phyloP scores from a whole-genome alignment of 176 grass and related monocot species.

The Zea luxurians region DNA sequence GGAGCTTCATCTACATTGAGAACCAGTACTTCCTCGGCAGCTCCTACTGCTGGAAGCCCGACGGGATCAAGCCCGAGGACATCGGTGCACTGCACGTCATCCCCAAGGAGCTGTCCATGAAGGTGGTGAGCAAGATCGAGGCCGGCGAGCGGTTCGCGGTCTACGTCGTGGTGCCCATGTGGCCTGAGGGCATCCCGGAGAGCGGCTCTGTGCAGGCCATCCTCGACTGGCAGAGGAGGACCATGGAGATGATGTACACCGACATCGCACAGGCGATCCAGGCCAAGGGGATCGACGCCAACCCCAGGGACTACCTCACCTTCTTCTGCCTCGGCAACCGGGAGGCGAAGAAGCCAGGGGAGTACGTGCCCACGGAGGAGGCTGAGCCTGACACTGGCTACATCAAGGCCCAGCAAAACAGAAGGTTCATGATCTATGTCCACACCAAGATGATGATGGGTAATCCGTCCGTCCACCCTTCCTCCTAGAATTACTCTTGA shows the following conservation, averaged over 20 bases:
- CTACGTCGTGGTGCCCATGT: conserved; percentile 92
- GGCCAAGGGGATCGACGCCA: conserved; percentile 65
- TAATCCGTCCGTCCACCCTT: neutral
- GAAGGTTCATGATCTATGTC: conserved; percentile 98
- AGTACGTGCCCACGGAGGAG: conserved; percentile 63
- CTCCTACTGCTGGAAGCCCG: conserved; percentile 66
- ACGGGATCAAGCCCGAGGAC: conserved; percentile 63
- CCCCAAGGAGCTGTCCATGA: conserved; percentile 90
- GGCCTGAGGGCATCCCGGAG: conserved; percentile 89
- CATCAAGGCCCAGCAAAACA: conserved; percentile 65
- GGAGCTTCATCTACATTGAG: conserved; percentile 81
- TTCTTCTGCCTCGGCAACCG: conserved; percentile 94
- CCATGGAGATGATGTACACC: conserved; percentile 95
- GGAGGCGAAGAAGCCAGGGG: conserved; percentile 60
- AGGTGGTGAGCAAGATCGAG: conserved; percentile 84
- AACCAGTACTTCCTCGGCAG: conserved; percentile 87
- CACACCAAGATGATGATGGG: conserved; percentile 99
- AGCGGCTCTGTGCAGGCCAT: conserved; percentile 93
- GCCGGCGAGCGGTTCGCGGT: conserved; percentile 69
- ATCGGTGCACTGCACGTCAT: conserved; percentile 81
- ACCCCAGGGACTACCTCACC: conserved; percentile 80
- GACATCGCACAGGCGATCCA: conserved; percentile 72
- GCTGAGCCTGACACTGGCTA: conserved; percentile 67
- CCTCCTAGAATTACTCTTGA: too few relatives aligned
- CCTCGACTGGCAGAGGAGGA: conserved; percentile 81